These are phyloP conservation scores for Martiniozyma asiatica DNA, from an alignment of 1,139 yeast species.

Conservation along the genomic window DNA sequence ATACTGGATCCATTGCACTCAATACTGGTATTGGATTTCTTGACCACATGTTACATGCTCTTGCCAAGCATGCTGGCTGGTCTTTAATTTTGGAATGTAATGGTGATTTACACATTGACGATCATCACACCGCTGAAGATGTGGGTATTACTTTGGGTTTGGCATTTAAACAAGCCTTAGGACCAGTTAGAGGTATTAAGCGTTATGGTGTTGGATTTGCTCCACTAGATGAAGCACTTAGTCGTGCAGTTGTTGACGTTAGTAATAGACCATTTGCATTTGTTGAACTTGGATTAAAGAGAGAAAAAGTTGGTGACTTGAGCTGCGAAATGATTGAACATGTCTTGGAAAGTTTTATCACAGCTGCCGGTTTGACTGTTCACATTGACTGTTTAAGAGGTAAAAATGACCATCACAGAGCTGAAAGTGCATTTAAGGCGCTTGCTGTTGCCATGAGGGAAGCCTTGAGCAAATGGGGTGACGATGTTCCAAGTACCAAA, in stretches of 20 bases:
- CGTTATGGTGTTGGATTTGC: conserved; percentile 94
- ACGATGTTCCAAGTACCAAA: conserved; percentile 92
- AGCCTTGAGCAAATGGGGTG: conserved; percentile 73
- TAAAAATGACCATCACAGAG: conserved; percentile 88
- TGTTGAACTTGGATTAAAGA: conserved; percentile 73
- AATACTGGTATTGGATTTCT: conserved; percentile 91
- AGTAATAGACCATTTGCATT: conserved; percentile 90
- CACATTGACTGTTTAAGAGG: conserved; percentile 95
- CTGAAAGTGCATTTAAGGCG: conserved; percentile 94
- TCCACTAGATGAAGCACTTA: conserved; percentile 90
- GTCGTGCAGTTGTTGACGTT: conserved; percentile 88
- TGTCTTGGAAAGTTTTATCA: conserved; percentile 87
- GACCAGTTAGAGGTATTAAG: conserved; percentile 80
- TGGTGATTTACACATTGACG: conserved; percentile 93
- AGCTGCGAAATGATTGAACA: conserved; percentile 97
- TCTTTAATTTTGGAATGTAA: conserved; percentile 77
- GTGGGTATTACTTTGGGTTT: conserved; percentile 84
- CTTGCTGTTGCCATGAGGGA: conserved; percentile 85
- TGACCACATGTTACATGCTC: conserved; percentile 95
- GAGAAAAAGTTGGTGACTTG: conserved; percentile 88
- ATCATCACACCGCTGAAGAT: conserved; percentile 95
- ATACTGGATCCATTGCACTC: conserved; percentile 61
- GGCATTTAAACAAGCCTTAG: conserved; percentile 84
- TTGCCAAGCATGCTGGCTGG: conserved; percentile 97
- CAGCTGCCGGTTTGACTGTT: conserved; percentile 76